Evolutionary conservation across 2,329 filamentous ascomycete species (phyloP).

Genomic region (Nothomitra cinnamomea): DNA sequence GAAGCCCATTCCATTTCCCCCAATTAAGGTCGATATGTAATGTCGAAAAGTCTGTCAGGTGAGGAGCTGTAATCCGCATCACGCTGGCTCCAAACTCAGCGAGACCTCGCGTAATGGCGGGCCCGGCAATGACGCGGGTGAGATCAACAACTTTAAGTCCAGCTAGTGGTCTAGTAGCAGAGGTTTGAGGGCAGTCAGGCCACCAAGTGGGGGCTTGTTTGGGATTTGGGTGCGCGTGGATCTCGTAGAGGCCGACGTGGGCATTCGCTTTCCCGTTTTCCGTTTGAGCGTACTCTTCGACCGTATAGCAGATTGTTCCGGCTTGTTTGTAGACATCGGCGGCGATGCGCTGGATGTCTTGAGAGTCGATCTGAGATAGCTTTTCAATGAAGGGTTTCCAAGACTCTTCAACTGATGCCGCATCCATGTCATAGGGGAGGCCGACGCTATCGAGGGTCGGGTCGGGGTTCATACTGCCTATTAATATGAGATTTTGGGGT

Average conservation of each 20-base stretch:
- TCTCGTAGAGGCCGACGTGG: slow-evolving; percentile 25
- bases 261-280: slow-evolving; percentile 27
- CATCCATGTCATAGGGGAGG: slow-evolving; percentile 18
- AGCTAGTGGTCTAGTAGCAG: slow-evolving; percentile 24
- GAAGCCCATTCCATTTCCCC: slow-evolving; percentile 31
- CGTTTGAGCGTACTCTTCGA: slow-evolving; percentile 22
- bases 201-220: slow-evolving; percentile 25
- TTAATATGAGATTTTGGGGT: background rate
- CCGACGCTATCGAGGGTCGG: slow-evolving; percentile 23
- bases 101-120: slow-evolving; percentile 25
- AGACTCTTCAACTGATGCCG: slow-evolving; percentile 16
- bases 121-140: slow-evolving; percentile 31
- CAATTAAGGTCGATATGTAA: slow-evolving; percentile 31
- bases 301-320: slow-evolving; percentile 23
- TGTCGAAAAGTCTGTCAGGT: slow-evolving; percentile 24
- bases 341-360: slow-evolving; percentile 20
- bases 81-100: slow-evolving; percentile 31
- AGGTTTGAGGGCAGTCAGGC: slow-evolving; percentile 17
- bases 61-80: slow-evolving; percentile 25
- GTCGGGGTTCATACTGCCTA: slow-evolving; percentile 26
- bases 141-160: slow-evolving; percentile 35
- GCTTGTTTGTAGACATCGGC: slow-evolving; percentile 24
- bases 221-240: slow-evolving; percentile 15
- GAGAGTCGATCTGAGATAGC: slow-evolving; percentile 18
- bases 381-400: slow-evolving; percentile 20